These are phyloP conservation scores for Omphalea diandra DNA, from an alignment of 441 rosid species.

Conservation along the genomic window DNA sequence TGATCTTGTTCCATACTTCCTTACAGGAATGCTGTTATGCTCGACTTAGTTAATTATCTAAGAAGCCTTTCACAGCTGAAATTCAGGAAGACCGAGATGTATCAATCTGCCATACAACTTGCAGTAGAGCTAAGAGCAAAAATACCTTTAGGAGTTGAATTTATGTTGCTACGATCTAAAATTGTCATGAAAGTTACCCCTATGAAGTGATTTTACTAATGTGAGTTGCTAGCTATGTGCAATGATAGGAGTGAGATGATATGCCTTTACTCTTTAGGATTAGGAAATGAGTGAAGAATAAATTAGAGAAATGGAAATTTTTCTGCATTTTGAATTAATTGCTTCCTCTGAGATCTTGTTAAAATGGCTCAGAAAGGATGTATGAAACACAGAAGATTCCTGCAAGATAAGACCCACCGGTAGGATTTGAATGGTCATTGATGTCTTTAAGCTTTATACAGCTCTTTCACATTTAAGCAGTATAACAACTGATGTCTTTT, in stretches of 20 bases:
- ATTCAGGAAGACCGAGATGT: background rate
- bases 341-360: background rate
- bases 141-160: background rate
- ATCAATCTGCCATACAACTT: slow-evolving; percentile 2
- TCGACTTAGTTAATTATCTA: too few species aligned
- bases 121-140: background rate
- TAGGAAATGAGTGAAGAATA: too few species aligned
- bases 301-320: too few species aligned
- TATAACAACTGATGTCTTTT: too few species aligned
- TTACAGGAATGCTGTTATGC: too few species aligned
- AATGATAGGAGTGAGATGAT: too few species aligned
- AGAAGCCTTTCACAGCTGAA: background rate
- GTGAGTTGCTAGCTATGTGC: too few species aligned
- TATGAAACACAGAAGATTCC: background rate
- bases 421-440: background rate
- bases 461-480: background rate
- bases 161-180: background rate
- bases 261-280: too few species aligned
- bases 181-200: too few species aligned
- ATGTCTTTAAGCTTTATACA: background rate
- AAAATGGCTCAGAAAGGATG: background rate
- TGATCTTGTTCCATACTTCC: background rate
- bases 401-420: background rate
- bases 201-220: too few species aligned
- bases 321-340: background rate